These are phyloP conservation scores for Cladosporium colombiae DNA, from an alignment of 2,329 filamentous ascomycete genomes.

Conservation along the genomic window DNA sequence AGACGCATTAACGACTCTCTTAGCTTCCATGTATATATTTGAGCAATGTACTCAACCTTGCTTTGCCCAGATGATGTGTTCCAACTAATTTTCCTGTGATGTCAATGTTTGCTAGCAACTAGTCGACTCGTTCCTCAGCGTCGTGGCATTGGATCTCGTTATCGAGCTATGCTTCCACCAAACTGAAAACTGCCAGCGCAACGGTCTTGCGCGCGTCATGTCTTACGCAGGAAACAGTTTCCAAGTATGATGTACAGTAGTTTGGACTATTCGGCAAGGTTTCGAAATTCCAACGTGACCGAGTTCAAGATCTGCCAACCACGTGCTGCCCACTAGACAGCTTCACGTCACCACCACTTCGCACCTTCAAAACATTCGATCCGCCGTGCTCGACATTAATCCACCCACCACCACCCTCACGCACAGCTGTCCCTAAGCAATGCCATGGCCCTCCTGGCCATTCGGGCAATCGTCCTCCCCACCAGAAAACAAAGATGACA, in stretches of 20 bases:
- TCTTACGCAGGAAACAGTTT: background rate
- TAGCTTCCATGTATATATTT: constrained; percentile 5
- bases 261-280: background rate
- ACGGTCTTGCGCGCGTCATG: background rate
- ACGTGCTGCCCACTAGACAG: background rate
- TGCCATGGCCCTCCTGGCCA: constrained; percentile 19
- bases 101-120: background rate
- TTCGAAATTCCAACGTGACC: background rate
- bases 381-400: background rate
- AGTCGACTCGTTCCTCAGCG: background rate
- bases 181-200: background rate
- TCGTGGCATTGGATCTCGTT: background rate
- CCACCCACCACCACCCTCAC: background rate
- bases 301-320: background rate
- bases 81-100: background rate
- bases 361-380: background rate
- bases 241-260: background rate
- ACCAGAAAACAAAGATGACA: background rate
- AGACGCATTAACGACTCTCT: constrained; percentile 19
- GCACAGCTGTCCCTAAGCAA: background rate
- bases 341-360: background rate
- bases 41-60: background rate
- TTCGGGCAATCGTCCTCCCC: constrained; percentile 4
- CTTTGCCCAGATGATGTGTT: background rate
- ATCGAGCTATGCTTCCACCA: background rate